Evolutionary conservation across 1,139 yeast genomes (phyloP), one percentile per base, ranked within the genome.

Genomic region (Insectozyma bohioensis): DNA sequence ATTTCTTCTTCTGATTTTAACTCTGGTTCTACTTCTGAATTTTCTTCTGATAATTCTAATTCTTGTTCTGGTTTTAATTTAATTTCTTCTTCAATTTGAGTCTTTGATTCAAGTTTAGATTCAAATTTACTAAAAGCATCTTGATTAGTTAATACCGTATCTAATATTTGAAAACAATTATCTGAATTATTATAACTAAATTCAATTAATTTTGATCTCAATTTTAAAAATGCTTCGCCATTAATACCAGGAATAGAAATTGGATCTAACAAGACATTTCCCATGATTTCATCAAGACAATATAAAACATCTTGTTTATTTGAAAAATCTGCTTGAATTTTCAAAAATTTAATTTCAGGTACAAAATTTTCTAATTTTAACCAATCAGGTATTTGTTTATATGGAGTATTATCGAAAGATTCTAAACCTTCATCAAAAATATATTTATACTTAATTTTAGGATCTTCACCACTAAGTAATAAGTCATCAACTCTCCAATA

Each of bases 331-430:
- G 28, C 34, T 6, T 28, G 5, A 15, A 19, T 13, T 3, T 36
- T 27, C 24, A 42, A 36, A 25, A 28, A 34, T 2, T 17, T 16
- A 11, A 42, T 36, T 21, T 37, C 41, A 2, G 32, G 24, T 17
- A 28, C 12, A 19, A 30, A 33, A 4, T 24, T 22, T 22, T 40
- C 41, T n/a, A 42, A 20, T 20, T 22, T 12, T 12, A 37, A 24
- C 34, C 41, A 37, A n/a, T 39, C 40, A 3, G 42, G 39, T 12
- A 41, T 30, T 32, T 41, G 44, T n/a, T 23, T 29, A 15, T 39
- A 39, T 10, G n/a, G n/a, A n/a, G n/a, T n/a, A n/a, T n/a, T n/a
- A n/a, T n/a, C n/a, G n/a, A n/a, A n/a, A n/a, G n/a, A n/a, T n/a
- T n/a, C n/a, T n/a, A n/a, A n/a, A n/a, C n/a, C n/a, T n/a, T n/a